phyloP scores from a whole-genome alignment of 2,329 filamentous ascomycete species.

The Colletotrichum sp. region DNA sequence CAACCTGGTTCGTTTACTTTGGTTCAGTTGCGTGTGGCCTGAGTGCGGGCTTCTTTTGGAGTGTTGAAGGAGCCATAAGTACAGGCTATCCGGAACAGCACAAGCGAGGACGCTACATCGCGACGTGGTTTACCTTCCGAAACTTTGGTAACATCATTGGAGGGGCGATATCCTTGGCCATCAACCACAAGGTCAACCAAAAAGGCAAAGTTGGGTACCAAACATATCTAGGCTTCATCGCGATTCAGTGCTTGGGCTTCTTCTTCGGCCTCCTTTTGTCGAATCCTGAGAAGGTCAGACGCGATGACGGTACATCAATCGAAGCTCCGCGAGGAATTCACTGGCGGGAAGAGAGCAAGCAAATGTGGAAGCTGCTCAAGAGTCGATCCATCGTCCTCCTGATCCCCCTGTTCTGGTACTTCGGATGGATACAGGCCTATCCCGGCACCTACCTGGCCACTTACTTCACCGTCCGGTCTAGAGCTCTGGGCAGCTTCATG shows the following conservation, averaged over 20 bases:
- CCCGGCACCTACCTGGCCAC: constrained; percentile 44
- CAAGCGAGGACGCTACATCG: constrained; percentile 63
- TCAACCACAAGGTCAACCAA: constrained; percentile 44
- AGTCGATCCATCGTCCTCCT: constrained; percentile 33
- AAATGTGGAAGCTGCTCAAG: constrained; percentile 39
- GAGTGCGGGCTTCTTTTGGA: constrained; percentile 71
- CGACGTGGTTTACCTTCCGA: constrained; percentile 49
- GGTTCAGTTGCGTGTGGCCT: constrained; percentile 45
- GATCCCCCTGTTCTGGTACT: constrained; percentile 35
- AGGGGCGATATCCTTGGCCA: constrained; percentile 52
- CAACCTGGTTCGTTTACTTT: constrained; percentile 44
- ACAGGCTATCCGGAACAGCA: constrained; percentile 68
- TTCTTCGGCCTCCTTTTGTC: constrained; percentile 47
- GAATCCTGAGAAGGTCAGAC: constrained; percentile 47
- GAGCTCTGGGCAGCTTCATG: constrained; percentile 38
- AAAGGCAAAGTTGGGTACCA: constrained; percentile 40
- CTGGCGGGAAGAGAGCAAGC: constrained; percentile 25
- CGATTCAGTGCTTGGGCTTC: constrained; percentile 50
- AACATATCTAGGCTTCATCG: constrained; percentile 51
- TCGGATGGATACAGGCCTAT: constrained; percentile 42
- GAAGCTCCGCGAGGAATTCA: constrained; percentile 29
- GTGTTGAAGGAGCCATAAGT: constrained; percentile 70
- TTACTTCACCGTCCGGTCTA: constrained; percentile 46
- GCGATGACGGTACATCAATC: constrained; percentile 44
- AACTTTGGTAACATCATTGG: constrained; percentile 51